These are phyloP conservation scores for Zygoascus sp. DNA, from an alignment of 1,139 yeast genomes.

Conservation along the genomic window DNA sequence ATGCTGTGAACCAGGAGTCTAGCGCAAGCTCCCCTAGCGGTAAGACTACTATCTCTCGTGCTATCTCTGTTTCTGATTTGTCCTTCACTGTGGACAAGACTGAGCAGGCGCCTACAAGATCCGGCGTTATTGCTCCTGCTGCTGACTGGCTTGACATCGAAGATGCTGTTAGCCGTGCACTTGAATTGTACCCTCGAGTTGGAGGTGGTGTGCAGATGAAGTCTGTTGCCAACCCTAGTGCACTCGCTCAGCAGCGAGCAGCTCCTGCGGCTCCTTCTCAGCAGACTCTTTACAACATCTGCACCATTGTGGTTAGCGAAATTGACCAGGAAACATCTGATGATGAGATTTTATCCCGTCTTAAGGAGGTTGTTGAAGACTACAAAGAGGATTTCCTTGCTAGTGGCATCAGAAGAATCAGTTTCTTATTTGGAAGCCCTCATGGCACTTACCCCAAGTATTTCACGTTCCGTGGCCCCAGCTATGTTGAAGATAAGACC, in stretches of 20 bases:
- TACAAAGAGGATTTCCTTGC: constrained; percentile 63
- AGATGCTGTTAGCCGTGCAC: constrained; percentile 70
- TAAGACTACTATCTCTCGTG: constrained; percentile 49
- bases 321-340: constrained; percentile 73
- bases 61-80: constrained; percentile 88
- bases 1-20: constrained; percentile 24
- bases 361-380: constrained; percentile 63
- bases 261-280: constrained; percentile 32
- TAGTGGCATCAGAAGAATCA: constrained; percentile 81
- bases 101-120: constrained; percentile 60
- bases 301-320: constrained; percentile 70
- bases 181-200: constrained; percentile 59
- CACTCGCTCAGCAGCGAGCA: constrained; percentile 31
- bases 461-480: constrained; percentile 91
- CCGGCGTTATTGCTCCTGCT: constrained; percentile 83
- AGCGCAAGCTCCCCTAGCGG: constrained; percentile 21
- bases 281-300: constrained; percentile 61
- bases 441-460: constrained; percentile 90
- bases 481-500: constrained; percentile 68
- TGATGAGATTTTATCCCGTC: constrained; percentile 57
- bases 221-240: constrained; percentile 23
- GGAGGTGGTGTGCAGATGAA: constrained; percentile 30
- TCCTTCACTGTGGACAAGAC: constrained; percentile 72
- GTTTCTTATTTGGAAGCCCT: constrained; percentile 80
- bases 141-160: constrained; percentile 86